These are phyloP conservation scores for Diutina pseudorugosa DNA, from an alignment of 1,139 yeast species.

Conservation along the genomic window DNA sequence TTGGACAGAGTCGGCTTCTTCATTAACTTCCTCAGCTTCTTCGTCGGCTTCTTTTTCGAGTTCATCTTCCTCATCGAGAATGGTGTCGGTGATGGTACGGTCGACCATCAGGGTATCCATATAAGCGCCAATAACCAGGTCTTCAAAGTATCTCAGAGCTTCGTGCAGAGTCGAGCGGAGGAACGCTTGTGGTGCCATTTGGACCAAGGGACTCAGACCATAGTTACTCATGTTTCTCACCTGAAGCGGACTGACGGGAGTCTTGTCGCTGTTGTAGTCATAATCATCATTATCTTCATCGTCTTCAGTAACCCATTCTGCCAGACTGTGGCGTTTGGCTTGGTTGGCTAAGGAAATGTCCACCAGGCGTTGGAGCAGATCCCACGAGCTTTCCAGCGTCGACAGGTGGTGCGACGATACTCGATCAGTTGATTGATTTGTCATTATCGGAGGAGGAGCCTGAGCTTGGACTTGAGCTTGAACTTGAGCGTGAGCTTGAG, in stretches of 20 bases:
- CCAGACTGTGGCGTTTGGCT: background rate
- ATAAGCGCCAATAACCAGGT: constrained; percentile 2
- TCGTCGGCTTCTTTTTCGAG: too few species aligned
- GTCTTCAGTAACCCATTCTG: background rate
- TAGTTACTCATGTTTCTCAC: background rate
- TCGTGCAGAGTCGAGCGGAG: background rate
- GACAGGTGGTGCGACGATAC: background rate
- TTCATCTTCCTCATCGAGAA: background rate
- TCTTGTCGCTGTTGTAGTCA: background rate
- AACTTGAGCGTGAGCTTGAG: too few species aligned
- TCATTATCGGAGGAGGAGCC: too few species aligned
- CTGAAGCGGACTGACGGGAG: background rate
- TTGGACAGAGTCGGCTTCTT: too few species aligned
- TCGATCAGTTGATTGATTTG: background rate
- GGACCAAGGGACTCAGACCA: background rate
- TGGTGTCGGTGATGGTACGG: background rate
- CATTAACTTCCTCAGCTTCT: too few species aligned
- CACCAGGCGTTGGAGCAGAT: background rate
- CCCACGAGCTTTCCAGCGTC: background rate
- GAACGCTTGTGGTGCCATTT: background rate
- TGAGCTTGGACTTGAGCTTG: too few species aligned
- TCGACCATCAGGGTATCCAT: background rate
- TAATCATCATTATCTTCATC: background rate
- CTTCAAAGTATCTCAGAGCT: background rate
- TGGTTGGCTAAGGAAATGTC: background rate